A percentile compares a stretch with the other conserved stretches of the same genome.
phyloP scores from a whole-genome alignment of 164 flowering plant genomes.

The Aristolochia fimbriata region DNA sequence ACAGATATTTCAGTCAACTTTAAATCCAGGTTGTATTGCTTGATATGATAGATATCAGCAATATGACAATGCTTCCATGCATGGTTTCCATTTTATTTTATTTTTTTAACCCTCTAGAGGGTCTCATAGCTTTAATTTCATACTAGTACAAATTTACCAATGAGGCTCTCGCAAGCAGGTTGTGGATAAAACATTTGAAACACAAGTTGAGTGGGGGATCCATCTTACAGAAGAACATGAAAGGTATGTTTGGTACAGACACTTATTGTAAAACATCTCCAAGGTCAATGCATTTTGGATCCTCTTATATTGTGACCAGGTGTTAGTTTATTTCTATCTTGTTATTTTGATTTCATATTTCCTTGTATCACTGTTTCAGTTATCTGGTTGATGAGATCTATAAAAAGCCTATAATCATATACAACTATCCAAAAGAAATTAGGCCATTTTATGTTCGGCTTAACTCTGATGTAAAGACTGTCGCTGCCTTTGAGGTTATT shows the following conservation, averaged over 20 bases:
- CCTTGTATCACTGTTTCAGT: constrained; percentile 25
- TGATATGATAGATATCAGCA: no score
- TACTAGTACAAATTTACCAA: no score
- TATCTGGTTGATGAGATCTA: constrained; percentile 62
- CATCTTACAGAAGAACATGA: constrained; percentile 62
- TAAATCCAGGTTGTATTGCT: no score
- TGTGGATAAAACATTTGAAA: constrained; percentile 32
- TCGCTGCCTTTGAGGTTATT: constrained; percentile 68
- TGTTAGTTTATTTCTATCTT: no score
- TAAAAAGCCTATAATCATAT: constrained; percentile 51
- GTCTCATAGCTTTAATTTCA: no score
- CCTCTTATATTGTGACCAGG: no score
- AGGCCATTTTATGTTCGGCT: constrained; percentile 63
- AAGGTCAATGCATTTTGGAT: neutral
- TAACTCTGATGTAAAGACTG: constrained; percentile 70
- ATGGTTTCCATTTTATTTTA: no score
- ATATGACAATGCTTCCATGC: no score
- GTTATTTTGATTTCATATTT: neutral
- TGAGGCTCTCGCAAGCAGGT: constrained; percentile 25
- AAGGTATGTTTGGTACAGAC: constrained; percentile 33
- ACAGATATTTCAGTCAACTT: no score
- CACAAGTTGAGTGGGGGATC: constrained; percentile 46
- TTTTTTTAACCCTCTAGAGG: no score
- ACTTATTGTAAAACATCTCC: neutral
- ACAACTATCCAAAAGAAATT: constrained; percentile 59